Percentiles rank a stretch among this genome's conserved stretches.
Conservation (phyloP, 176 grass and related monocot species). For the Aegilops sharonensis region DNA sequence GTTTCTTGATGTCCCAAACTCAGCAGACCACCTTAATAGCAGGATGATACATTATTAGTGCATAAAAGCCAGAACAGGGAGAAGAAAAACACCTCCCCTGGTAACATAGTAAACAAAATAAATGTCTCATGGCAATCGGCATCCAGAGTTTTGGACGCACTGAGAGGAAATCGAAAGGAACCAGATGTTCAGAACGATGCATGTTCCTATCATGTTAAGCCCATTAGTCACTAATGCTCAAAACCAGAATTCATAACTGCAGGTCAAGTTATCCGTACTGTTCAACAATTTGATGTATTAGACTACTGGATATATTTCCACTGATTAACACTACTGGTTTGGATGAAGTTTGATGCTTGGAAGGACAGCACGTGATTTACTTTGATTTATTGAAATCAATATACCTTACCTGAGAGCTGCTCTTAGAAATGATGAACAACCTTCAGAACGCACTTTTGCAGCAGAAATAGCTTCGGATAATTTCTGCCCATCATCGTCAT, state of each 20-base stretch:
- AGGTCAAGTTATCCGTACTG: background rate
- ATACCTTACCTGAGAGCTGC: constrained; percentile 76
- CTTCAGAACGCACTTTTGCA: constrained; percentile 83
- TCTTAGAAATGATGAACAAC: constrained; percentile 87
- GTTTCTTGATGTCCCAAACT: constrained; percentile 71
- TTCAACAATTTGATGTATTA: background rate
- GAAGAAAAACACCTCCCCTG: background rate
- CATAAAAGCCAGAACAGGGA: constrained; percentile 12
- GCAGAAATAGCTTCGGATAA: constrained; percentile 84
- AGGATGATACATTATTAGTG: constrained; percentile 22
- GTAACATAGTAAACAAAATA: constrained; percentile 13
- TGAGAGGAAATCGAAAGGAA: constrained; percentile 13
- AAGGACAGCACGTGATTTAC: background rate
- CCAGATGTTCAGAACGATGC: constrained; percentile 15
- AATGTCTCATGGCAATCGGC: background rate
- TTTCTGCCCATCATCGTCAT: constrained; percentile 82
- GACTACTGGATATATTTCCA: background rate
- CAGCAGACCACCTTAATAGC: constrained; percentile 81
- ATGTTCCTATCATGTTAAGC: constrained; percentile 12
- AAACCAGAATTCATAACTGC: background rate
- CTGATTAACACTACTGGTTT: constrained; percentile 13
- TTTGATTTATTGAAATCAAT: constrained; percentile 23
- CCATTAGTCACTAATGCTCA: constrained; percentile 24
- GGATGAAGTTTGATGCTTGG: constrained; percentile 14
- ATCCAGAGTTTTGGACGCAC: background rate